Evolutionary conservation across 2,329 filamentous ascomycete species (phyloP), one percentile per base, ranked within the genome.

Genomic region (Arthroderma sp.): DNA sequence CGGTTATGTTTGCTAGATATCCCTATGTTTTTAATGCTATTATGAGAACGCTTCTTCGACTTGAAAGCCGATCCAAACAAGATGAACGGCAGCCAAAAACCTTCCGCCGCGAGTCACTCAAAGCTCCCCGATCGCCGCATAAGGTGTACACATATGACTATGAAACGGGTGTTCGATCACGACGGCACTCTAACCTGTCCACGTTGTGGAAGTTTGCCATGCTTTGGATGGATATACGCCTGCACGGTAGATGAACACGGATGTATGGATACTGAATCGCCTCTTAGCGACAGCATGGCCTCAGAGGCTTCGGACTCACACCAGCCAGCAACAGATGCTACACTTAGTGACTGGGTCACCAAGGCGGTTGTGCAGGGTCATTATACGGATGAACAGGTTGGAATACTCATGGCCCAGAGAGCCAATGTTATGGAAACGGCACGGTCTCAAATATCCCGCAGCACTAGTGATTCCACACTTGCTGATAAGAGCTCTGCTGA

Each of bases 171-270:
- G 38, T 83, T 52, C 45, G 58, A 57, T 41, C 42, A 52, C 2
- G 47, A 79, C 53, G 73, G 72, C 31, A 47, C 62, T 15, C 57
- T 68, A 29, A 55, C 59, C 11, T 91, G 85, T 62, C 62, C 70
- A 5, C 56, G 69, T 27, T 91, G 85, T 54, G 64, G 65, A 34
- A 63, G 64, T 36, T 60, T 61, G 1, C 74, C 80, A 0, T 62
- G 69, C 10, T 69, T 80, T 43, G 82, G 83, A 28, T 91, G 81
- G 75, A 64, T 91, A 22, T 91, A 85, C 60, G 69, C 73, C 47
- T 91, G 85, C 60, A 74, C 71, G 8, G 76, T 84, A 57, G 83
- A 87, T 53, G 66, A 65, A 7, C 69, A 75, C 29, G 56, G 63
- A 10, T 53, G 34, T 36, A n/a, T 61, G 8, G 50, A 56, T 29